Conservation (phyloP, 352 stramenopile genomes). For the Phytophthora cactorum region DNA sequence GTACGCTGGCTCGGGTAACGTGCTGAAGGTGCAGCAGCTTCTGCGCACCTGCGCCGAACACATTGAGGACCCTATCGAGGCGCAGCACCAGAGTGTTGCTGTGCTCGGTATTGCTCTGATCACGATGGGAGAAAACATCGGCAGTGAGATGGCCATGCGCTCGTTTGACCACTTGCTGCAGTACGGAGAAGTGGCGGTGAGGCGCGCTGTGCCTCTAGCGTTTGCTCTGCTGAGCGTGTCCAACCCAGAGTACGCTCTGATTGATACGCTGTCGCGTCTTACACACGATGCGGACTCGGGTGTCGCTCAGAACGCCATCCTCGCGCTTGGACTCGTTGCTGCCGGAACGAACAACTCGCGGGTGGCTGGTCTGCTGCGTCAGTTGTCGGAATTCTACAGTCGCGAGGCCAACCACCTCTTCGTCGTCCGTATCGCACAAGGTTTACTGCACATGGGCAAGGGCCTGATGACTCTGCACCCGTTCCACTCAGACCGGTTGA, state of each 20-base stretch:
- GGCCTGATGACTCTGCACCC: constrained; percentile 98
- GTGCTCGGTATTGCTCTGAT: constrained; percentile 98
- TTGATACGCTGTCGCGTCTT: constrained; percentile 98
- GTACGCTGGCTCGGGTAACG: constrained; percentile 98
- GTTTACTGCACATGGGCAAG: constrained; percentile 99
- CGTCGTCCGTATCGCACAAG: constrained; percentile 98
- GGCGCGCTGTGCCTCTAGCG: constrained; percentile 96
- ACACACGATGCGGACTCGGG: constrained; percentile 98
- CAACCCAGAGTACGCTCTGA: constrained; percentile 96
- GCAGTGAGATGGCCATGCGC: constrained; percentile 98
- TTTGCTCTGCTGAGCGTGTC: constrained; percentile 97
- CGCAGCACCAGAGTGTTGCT: constrained; percentile 93
- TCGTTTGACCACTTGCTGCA: constrained; percentile 99
- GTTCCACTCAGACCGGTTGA: constrained; percentile 96
- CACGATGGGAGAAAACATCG: constrained; percentile 97
- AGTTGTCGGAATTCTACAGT: constrained; percentile 98
- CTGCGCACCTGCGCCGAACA: constrained; percentile 98
- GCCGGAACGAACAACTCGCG: constrained; percentile 99
- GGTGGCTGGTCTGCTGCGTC: constrained; percentile 96
- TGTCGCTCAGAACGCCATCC: constrained; percentile 97
- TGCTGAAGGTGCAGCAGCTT: constrained; percentile 98
- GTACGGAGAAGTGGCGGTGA: constrained; percentile 98
- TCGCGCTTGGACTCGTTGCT: constrained; percentile 96
- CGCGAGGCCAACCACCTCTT: constrained; percentile 98
- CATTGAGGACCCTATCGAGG: constrained; percentile 81